phyloP scores from a whole-genome alignment of 2,329 filamentous ascomycete genomes.

The Pseudomassariella vexata region DNA sequence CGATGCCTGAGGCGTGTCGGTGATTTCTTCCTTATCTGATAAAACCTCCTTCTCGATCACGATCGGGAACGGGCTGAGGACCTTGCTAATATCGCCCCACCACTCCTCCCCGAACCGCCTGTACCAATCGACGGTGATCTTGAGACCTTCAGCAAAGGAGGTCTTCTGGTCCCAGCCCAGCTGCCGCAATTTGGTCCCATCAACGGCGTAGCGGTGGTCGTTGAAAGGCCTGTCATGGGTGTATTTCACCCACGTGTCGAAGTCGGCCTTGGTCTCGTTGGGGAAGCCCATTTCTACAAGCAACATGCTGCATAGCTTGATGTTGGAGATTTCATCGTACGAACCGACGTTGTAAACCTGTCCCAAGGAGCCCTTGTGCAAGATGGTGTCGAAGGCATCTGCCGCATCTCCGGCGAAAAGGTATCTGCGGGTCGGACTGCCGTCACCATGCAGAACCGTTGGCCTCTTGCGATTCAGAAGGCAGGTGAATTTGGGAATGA shows the following conservation, averaged over 20 bases:
- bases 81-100: slow-evolving; percentile 68
- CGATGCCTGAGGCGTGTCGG: slow-evolving; percentile 21
- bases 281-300: slow-evolving; percentile 56
- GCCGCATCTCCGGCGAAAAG: slow-evolving; percentile 75
- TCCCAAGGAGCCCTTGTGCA: slow-evolving; percentile 69
- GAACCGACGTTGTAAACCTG: slow-evolving; percentile 82
- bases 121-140: slow-evolving; percentile 66
- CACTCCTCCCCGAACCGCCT: slow-evolving; percentile 57
- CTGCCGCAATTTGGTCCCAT: slow-evolving; percentile 59
- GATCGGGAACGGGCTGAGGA: slow-evolving; percentile 62
- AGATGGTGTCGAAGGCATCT: slow-evolving; percentile 77
- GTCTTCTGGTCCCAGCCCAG: slow-evolving; percentile 68
- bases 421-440: slow-evolving; percentile 68
- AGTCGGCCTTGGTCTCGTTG: slow-evolving; percentile 42
- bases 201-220: slow-evolving; percentile 67
- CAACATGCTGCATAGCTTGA: slow-evolving; percentile 60
- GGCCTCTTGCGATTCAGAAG: slow-evolving; percentile 61
- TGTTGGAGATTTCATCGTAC: slow-evolving; percentile 70
- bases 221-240: slow-evolving; percentile 76
- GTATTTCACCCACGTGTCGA: slow-evolving; percentile 64
- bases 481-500: slow-evolving; percentile 77
- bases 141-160: slow-evolving; percentile 57
- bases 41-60: slow-evolving; percentile 51
- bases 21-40: slow-evolving; percentile 39
- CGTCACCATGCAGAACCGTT: slow-evolving; percentile 71